Percentiles rank a stretch among this genome's conserved stretches.
These are phyloP conservation scores for Elaeis oleifera DNA, from an alignment of 202 grass and related monocot species.

Conservation along the genomic window DNA sequence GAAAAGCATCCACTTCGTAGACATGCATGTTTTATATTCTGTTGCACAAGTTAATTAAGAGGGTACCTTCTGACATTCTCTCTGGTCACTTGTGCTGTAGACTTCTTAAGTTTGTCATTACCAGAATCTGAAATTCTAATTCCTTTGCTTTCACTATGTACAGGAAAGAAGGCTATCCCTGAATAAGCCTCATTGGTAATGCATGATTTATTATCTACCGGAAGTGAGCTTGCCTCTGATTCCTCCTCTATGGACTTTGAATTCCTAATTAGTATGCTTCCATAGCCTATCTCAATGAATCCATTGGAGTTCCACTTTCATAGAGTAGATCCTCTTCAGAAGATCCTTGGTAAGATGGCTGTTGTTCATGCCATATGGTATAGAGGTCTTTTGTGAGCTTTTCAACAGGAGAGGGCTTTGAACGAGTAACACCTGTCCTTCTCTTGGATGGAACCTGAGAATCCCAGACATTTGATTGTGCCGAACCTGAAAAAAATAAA, in stretches of 20 bases:
- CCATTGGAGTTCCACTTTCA: conserved; percentile 47
- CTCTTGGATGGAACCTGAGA: conserved; percentile 67
- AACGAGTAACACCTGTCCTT: conserved; percentile 44
- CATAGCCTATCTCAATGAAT: conserved; percentile 84
- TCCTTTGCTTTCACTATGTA: conserved; percentile 39
- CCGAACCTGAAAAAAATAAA: conserved; percentile 51
- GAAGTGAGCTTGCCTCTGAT: conserved; percentile 88
- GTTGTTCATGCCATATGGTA: conserved; percentile 76
- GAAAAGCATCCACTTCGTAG: no score
- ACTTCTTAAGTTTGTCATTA: conserved; percentile 24
- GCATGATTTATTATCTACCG: conserved; percentile 50
- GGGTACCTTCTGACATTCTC: conserved; percentile 46
- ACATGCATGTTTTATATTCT: no score
- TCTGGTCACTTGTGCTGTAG: conserved; percentile 5
- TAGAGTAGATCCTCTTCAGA: conserved; percentile 85
- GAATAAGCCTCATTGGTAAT: conserved; percentile 59
- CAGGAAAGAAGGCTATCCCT: conserved; percentile 30
- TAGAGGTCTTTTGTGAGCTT: conserved; percentile 83
- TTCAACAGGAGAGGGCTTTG: conserved; percentile 60
- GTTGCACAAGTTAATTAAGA: no score
- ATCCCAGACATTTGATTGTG: conserved; percentile 83
- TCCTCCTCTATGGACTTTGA: conserved; percentile 72
- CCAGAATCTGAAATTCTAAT: conserved; percentile 32
- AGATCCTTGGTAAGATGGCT: conserved; percentile 38
- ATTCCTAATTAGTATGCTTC: conserved; percentile 74